Evolutionary conservation across 2,329 filamentous ascomycete genomes (phyloP).

Genomic region (Furcasterigmium sp.): DNA sequence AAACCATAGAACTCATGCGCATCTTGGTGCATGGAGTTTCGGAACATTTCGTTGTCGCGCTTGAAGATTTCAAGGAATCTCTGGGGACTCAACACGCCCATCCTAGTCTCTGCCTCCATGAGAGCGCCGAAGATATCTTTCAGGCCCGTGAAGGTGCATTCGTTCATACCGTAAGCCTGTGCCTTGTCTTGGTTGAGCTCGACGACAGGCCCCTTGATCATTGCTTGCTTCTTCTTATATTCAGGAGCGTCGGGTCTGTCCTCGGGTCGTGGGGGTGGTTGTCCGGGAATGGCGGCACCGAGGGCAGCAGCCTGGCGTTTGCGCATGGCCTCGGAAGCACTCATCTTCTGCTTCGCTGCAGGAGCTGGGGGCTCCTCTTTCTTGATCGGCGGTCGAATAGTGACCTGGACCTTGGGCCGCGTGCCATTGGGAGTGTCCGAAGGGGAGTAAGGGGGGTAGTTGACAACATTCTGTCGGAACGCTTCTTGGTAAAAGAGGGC

Average conservation of each 20-base stretch:
- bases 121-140: slow-evolving; percentile 95
- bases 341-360: slow-evolving; percentile 45
- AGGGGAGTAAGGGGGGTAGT: slow-evolving; percentile 72
- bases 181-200: slow-evolving; percentile 80
- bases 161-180: slow-evolving; percentile 81
- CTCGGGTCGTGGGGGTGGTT: slow-evolving; percentile 63
- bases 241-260: slow-evolving; percentile 93
- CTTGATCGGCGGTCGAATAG: slow-evolving; percentile 51
- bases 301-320: slow-evolving; percentile 49
- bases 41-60: slow-evolving; percentile 94
- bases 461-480: slow-evolving; percentile 91
- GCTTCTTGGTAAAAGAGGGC: slow-evolving; percentile 92
- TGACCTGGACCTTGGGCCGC: slow-evolving; percentile 51
- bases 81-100: slow-evolving; percentile 85
- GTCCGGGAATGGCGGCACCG: slow-evolving; percentile 48
- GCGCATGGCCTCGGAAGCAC: slow-evolving; percentile 50
- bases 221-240: slow-evolving; percentile 95
- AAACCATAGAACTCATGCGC: slow-evolving; percentile 96
- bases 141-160: slow-evolving; percentile 88
- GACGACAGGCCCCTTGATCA: slow-evolving; percentile 80
- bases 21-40: slow-evolving; percentile 95
- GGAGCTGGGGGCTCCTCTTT: slow-evolving; percentile 33
- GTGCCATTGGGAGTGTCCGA: slow-evolving; percentile 62
- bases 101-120: slow-evolving; percentile 73
- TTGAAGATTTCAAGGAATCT: slow-evolving; percentile 92